Evolutionary conservation across 78 protist species (phyloP), one percentile per base, ranked within the genome.

Genomic region (Thecamonas trahens): DNA sequence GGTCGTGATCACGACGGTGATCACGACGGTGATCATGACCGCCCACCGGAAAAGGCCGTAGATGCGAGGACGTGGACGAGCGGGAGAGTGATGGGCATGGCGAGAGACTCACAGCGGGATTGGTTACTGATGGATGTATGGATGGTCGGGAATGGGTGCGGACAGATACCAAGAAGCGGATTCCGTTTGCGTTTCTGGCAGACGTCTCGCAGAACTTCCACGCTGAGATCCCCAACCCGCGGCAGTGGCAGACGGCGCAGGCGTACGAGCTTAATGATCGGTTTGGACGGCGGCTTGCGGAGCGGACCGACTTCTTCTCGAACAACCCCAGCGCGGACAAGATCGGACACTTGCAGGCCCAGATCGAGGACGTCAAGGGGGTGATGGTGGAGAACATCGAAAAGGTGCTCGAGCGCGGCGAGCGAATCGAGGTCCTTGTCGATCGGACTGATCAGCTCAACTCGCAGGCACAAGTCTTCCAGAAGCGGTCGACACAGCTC

Each of bases 331-430:
- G n/a, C n/a, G n/a, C n/a, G n/a, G 83, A 82, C 62, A 64, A 72
- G 69, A 24, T 91, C 31, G 32, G 64, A n/a, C 29, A 70, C 38
- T 59, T 86, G 18, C 52, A 45, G 17, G 72, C 29, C 4, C 80
- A 91, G 59, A 53, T 93, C 1, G 94, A 89, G 18, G 89, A 86
- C 45, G 93, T 88, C 39, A 70, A 76, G 75, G 52, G 58, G 52
- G 64, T 88, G 24, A 83, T 93, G 87, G 87, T 75, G n/a, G 61
- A 82, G 47, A 89, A 89, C 79, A 90, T 93, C 47, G 93, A 89
- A 11, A 85, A 80, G 60, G 71, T 93, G 22, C 61, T 93, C 15
- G 91, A 88, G 35, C 75, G 97, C 37, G 94, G 94, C 39, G 95
- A 93, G 47, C 74, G 65, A 39, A 73, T 93, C 66, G 97, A 93